These are phyloP conservation scores for Lodderomyces beijingensis DNA, from an alignment of 1,139 yeast species.

Conservation along the genomic window DNA sequence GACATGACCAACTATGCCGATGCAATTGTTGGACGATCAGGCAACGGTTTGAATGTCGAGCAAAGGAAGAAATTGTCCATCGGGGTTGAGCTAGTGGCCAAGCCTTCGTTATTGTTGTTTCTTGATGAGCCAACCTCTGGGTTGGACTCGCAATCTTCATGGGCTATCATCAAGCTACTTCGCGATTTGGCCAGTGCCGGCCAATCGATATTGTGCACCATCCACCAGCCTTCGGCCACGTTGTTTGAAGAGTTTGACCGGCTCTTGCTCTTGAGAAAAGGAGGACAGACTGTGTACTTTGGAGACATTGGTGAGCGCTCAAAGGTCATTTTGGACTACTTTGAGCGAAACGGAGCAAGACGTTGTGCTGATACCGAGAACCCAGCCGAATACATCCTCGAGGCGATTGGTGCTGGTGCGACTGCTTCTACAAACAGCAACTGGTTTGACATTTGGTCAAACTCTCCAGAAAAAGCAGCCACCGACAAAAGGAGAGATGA, in stretches of 20 bases:
- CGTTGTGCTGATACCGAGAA: slow-evolving; percentile 50
- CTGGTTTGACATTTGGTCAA: slow-evolving; percentile 45
- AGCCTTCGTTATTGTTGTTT: slow-evolving; percentile 74
- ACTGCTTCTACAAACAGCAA: slow-evolving; percentile 45
- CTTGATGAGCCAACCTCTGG: slow-evolving; percentile 95
- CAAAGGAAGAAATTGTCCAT: slow-evolving; percentile 64
- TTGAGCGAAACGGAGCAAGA: slow-evolving; percentile 66
- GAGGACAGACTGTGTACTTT: slow-evolving; percentile 77
- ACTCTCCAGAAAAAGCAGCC: slow-evolving; percentile 28
- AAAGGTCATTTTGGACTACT: slow-evolving; percentile 56
- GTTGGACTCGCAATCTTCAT: slow-evolving; percentile 86
- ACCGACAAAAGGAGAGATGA: slow-evolving; percentile 16
- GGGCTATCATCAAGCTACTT: slow-evolving; percentile 77
- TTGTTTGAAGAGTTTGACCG: slow-evolving; percentile 76
- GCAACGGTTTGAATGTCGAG: slow-evolving; percentile 61
- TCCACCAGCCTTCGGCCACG: slow-evolving; percentile 80
- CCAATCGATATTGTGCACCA: slow-evolving; percentile 79
- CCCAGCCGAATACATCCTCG: slow-evolving; percentile 65
- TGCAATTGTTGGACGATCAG: slow-evolving; percentile 54
- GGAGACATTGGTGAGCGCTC: slow-evolving; percentile 75
- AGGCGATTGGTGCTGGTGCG: slow-evolving; percentile 68
- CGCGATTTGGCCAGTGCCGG: slow-evolving; percentile 73
- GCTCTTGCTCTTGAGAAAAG: slow-evolving; percentile 62
- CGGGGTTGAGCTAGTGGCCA: slow-evolving; percentile 86
- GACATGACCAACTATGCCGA: slow-evolving; percentile 64